Evolutionary conservation across 352 stramenopile genomes (phyloP), one percentile per base, ranked within the genome.

Genomic region (Plasmopara muralis): DNA sequence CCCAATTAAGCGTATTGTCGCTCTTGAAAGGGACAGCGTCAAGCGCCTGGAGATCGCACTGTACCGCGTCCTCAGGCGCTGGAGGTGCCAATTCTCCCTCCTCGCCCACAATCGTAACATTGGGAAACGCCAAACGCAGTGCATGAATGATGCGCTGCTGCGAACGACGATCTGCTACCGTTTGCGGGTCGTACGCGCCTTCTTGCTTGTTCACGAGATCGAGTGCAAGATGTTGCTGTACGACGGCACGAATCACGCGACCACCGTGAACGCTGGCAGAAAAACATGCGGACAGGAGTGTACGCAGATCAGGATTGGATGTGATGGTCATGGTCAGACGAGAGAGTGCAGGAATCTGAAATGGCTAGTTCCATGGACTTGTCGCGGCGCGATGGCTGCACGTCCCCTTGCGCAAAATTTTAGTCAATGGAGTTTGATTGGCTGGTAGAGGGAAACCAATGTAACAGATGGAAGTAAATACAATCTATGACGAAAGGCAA

Each of bases 181-280:
- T 90, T 66, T 90, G 80, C 49, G 80, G 80, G 53, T 90, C 80
- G 62, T 85, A 90, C 42, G 70, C 67, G 49, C 70, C 71, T 47
- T 81, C 79, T 39, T 77, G 70, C 58, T 90, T 90, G 71, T 86
- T 90, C 60, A 90, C 74, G 47, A 87, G 62, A 15, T 68, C 68
- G 30, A 90, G 72, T 33, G 79, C 70, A 28, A 66, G 59, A 37
- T 72, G 70, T 28, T 73, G 55, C 7, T 57, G 53, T 35, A 87
- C 77, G 42, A 88, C 80, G 30, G 85, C 71, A 47, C 77, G 80
- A 56, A 90, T 87, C 3, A 88, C 79, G 40, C 69, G 57, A 35
- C 79, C 79, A 13, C 77, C 79, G 46, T 70, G 64, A 31, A 63
- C 63, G 33, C 65, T 72, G 20, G 65, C 74, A 6, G 76, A 78